Evolutionary conservation across 1,284 basidiomycete species (phyloP).

Genomic region (Rhodotorula sp.): DNA sequence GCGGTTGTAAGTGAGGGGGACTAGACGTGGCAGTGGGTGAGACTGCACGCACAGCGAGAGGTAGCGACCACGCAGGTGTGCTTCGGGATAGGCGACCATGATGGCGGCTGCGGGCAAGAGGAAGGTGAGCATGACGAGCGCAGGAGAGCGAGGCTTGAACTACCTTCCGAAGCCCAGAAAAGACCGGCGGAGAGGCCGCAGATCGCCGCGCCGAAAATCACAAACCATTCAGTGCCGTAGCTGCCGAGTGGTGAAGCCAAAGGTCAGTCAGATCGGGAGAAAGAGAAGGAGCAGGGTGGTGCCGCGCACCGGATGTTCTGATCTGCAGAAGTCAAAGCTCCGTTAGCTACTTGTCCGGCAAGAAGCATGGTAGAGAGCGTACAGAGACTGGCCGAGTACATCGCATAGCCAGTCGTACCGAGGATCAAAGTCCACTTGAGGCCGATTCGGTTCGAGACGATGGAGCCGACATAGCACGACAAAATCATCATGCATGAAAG

Average conservation of each 20-base stretch:
- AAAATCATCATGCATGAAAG: conserved; percentile 52
- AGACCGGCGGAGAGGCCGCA: conserved; percentile 52
- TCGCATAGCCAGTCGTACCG: conserved; percentile 42
- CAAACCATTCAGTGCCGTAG: conserved; percentile 48
- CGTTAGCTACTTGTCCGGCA: conserved; percentile 33
- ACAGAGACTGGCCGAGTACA: conserved; percentile 19
- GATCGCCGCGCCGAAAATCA: conserved; percentile 49
- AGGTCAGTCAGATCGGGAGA: not conserved
- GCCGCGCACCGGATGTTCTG: conserved; percentile 35
- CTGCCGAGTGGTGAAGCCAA: not conserved
- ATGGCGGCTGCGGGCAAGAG: conserved; percentile 19
- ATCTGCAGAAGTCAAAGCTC: conserved; percentile 5
- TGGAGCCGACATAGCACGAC: conserved; percentile 44
- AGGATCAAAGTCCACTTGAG: conserved; percentile 48
- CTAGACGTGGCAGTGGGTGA: no score
- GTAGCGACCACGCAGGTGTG: conserved; percentile 47
- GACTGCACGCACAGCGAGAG: conserved; percentile 41
- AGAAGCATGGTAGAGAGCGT: conserved; percentile 49
- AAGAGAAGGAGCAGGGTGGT: not conserved
- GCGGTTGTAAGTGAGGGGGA: no score
- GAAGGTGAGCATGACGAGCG: no score
- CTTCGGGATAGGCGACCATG: conserved; percentile 48
- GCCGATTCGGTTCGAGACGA: conserved; percentile 45
- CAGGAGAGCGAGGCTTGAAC: no score
- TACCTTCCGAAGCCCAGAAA: not conserved